Evolutionary conservation across 2,329 filamentous ascomycete species (phyloP), one percentile per base, ranked within the genome.

Genomic region (Emericellopsis cladophorae): DNA sequence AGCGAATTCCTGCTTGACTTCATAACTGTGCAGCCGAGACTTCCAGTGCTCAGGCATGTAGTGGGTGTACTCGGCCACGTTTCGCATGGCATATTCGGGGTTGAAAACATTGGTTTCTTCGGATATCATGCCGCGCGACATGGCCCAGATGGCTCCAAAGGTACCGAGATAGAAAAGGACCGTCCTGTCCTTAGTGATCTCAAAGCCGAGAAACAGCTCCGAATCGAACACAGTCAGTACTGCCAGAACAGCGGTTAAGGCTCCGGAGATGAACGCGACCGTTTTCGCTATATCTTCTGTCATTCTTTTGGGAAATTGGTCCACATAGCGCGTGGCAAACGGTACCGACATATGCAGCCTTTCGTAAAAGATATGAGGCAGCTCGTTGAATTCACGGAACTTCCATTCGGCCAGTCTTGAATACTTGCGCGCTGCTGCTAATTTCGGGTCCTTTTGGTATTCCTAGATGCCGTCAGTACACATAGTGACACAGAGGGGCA

Each of bases 321-420:
- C 87, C 22, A 98, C 74, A 53, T 98, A 98, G 37, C 87, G 78
- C 29, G 83, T 87, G 2, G 92, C 90, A 56, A 87, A 95, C 0
- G 90, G 89, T 54, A 92, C 88, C 1, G 92, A 95, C 83, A 96
- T 93, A 48, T 94, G 89, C 34, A 90, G 69, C 16, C 92, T 79
- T 48, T 90, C 84, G 45, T 88, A 76, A 52, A 96, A 98, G 2
- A 96, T 71, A 59, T 98, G 92, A 42, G 83, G 82, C 1, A 98
- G 71, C 59, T 98, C 92, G 53, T 98, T 98, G 70, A 96, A 98
- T 57, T 96, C 90, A 37, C 92, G 81, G 47, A 98, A 95, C 53
- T 95, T 96, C 92, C 92, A 98, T 57, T 95, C 84, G 0, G 92
- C 92, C 39, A 95, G 74, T 1, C 88, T 85, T 0, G 90, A 96